phyloP scores from a whole-genome alignment of 2,329 filamentous ascomycete species.

The Claviceps cyperi region DNA sequence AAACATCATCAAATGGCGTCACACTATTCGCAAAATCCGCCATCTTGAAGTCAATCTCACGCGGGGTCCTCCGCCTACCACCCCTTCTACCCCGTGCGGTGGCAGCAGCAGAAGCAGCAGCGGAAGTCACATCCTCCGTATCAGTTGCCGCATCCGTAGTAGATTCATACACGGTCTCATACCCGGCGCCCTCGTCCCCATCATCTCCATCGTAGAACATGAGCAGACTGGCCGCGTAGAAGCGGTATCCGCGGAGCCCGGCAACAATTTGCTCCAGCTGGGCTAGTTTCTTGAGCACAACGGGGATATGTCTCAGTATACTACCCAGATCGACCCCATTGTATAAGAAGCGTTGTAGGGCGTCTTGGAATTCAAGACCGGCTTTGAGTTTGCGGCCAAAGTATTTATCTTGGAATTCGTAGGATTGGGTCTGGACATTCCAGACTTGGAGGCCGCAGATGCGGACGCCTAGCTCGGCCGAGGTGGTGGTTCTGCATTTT shows the following conservation, averaged over 20 bases:
- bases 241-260: constrained; percentile 69
- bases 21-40: constrained; percentile 98
- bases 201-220: constrained; percentile 91
- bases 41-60: constrained; percentile 82
- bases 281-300: constrained; percentile 69
- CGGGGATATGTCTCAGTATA: constrained; percentile 74
- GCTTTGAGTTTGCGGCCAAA: constrained; percentile 80
- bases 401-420: constrained; percentile 97
- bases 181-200: constrained; percentile 26
- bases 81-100: too few relatives aligned
- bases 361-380: constrained; percentile 76
- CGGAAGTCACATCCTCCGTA: constrained; percentile 32
- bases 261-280: constrained; percentile 73
- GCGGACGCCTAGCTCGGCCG: constrained; percentile 76
- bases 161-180: constrained; percentile 40
- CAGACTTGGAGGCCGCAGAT: constrained; percentile 95
- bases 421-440: constrained; percentile 70
- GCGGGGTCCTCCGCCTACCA: constrained; percentile 29
- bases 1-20: constrained; percentile 63
- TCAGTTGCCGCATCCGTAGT: constrained; percentile 45
- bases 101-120: too few relatives aligned
- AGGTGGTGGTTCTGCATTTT: constrained; percentile 88
- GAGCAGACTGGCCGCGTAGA: constrained; percentile 87
- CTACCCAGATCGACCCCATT: constrained; percentile 72
- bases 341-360: constrained; percentile 78